A percentile compares a stretch with the other conserved stretches of the same genome.
These are phyloP conservation scores for Aurinia saxatilis DNA, from an alignment of 345 rosid genomes.

Conservation along the genomic window DNA sequence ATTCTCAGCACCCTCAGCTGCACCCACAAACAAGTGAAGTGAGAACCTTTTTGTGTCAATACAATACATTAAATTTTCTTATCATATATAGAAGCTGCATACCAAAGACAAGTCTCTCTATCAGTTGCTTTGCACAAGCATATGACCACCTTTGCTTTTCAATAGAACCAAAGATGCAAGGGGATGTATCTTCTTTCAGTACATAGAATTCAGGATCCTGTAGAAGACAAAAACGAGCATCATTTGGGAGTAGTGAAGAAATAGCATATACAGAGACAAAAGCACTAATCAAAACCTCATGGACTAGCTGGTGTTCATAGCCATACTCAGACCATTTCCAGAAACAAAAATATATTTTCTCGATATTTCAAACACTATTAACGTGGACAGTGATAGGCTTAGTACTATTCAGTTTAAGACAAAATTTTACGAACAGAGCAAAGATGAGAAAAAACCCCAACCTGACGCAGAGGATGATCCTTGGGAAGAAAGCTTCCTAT, in stretches of 20 bases:
- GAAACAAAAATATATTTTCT: not conserved
- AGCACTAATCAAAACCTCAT: not conserved
- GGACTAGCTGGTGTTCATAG: not conserved
- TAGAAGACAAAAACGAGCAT: constrained; percentile 6
- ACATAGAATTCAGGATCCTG: constrained; percentile 96
- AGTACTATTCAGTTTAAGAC: not conserved
- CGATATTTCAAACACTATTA: not conserved
- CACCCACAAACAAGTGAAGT: constrained; percentile 7
- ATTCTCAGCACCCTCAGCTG: constrained; percentile 99
- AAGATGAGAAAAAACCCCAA: constrained; percentile 19
- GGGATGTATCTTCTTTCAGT: constrained; percentile 85
- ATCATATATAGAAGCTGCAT: constrained; percentile 1
- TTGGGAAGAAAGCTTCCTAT: constrained; percentile 95
- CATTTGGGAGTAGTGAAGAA: not conserved
- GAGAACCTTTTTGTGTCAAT: not conserved
- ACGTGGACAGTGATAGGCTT: too few species aligned
- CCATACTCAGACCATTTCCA: not conserved
- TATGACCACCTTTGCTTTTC: constrained; percentile 99
- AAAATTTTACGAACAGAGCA: constrained; percentile 17
- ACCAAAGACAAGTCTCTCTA: constrained; percentile 97
- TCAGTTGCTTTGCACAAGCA: constrained; percentile 99
- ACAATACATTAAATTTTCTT: not conserved
- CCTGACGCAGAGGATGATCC: constrained; percentile 95
- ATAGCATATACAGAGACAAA: not conserved
- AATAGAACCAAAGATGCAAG: constrained; percentile 95